A percentile compares a stretch with the other conserved stretches of the same genome.
Conservation (phyloP, 169 alveolate species). For the Plasmodium chabaudi region DNA sequence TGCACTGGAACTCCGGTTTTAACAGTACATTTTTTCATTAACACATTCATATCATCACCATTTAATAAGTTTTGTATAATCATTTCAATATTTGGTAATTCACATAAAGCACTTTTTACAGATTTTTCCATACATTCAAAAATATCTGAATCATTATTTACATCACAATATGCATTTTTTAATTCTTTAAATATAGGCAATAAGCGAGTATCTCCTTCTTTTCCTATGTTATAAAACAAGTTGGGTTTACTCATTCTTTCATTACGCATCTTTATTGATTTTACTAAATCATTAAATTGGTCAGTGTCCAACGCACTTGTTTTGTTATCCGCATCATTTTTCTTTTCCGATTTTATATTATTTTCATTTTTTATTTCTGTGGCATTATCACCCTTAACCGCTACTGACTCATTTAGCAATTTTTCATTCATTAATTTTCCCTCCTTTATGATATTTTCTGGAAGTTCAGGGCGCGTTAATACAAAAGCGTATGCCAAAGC, state of each 20-base stretch:
- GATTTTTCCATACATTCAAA: slow-evolving; percentile 89
- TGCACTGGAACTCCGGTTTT: slow-evolving; percentile 98
- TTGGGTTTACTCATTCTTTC: slow-evolving; percentile 69
- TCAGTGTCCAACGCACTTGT: not conserved
- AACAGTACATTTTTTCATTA: slow-evolving; percentile 92
- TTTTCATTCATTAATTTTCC: slow-evolving; percentile 48
- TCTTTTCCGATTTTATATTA: not conserved
- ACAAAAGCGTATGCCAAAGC: slow-evolving; percentile 90
- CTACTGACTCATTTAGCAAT: slow-evolving; percentile 8
- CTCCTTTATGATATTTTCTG: slow-evolving; percentile 40
- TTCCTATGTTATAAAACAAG: slow-evolving; percentile 63
- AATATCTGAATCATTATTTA: slow-evolving; percentile 66
- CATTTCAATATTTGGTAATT: slow-evolving; percentile 93
- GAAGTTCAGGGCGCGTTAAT: slow-evolving; percentile 81
- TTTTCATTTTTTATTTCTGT: slow-evolving; percentile 4
- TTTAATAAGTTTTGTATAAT: slow-evolving; percentile 91
- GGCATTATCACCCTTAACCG: not conserved
- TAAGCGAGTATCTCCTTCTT: slow-evolving; percentile 68
- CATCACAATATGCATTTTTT: slow-evolving; percentile 62
- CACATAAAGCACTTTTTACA: slow-evolving; percentile 92
- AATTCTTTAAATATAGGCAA: slow-evolving; percentile 65
- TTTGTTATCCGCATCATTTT: slow-evolving; percentile 12
- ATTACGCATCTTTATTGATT: slow-evolving; percentile 31
- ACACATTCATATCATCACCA: slow-evolving; percentile 84
- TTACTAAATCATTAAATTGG: slow-evolving; percentile 20